Evolutionary conservation across 83 land plant genomes (phyloP).

Genomic region (Isoetes engelmannii): DNA sequence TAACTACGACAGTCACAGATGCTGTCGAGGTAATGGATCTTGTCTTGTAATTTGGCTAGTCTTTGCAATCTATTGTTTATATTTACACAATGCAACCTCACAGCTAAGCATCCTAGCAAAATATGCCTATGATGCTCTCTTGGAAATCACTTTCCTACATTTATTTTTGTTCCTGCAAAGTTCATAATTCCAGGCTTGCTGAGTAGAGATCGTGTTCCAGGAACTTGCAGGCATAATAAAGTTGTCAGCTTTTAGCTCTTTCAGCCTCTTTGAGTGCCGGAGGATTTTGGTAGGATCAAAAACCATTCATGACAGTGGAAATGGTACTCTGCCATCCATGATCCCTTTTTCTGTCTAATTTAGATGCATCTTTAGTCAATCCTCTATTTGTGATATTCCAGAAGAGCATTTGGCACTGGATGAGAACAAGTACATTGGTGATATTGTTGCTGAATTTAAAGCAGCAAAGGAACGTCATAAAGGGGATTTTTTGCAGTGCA

Average conservation of each 20-base stretch:
- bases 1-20: slow-evolving; percentile 95
- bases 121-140: too few species aligned
- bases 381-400: slow-evolving; percentile 20
- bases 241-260: slow-evolving; percentile 73
- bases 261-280: slow-evolving; percentile 92
- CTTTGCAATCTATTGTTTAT: background rate
- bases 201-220: slow-evolving; percentile 28
- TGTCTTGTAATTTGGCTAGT: background rate
- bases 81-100: background rate
- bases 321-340: slow-evolving; percentile 39
- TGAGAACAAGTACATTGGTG: slow-evolving; percentile 95
- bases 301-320: slow-evolving; percentile 54
- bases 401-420: slow-evolving; percentile 92
- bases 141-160: too few species aligned
- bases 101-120: background rate
- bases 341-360: too few species aligned
- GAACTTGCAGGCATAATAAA: slow-evolving; percentile 93
- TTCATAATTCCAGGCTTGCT: too few species aligned
- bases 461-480: slow-evolving; percentile 80
- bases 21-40: slow-evolving; percentile 73
- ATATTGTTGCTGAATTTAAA: slow-evolving; percentile 86
- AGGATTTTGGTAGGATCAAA: slow-evolving; percentile 77
- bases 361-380: background rate
- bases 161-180: too few species aligned
- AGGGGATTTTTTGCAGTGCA: slow-evolving; percentile 90